Base-by-base conservation (phyloP, 768 basidiomycete species). In the Artomyces pyxidatus region DNA sequence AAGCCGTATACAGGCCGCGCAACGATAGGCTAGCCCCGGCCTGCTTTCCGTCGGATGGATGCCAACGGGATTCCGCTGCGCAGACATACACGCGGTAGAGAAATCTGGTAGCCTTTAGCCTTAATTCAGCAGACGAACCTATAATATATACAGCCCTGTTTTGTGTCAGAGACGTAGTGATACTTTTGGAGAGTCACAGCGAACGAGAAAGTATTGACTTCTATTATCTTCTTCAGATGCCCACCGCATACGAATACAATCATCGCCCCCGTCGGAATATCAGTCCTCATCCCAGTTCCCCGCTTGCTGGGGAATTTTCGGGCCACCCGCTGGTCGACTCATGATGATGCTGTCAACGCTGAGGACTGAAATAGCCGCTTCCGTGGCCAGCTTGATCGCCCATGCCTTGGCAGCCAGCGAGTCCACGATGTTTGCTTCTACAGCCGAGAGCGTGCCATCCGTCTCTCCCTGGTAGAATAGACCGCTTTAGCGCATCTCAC, bases 271-370 rank as follows among this genome's bases (percentile, higher is more conserved):
- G 11, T 32, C 3, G 8, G 16, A 40, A 16, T 3, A n/a, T 53
- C 29, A 70, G 63, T 90, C 88, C 22, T 83, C 84, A 56, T 91
- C 89, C 88, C 88, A 91, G 63, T 88, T 88, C 6, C 87, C 81
- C 32, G 84, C 74, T 63, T 91, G 89, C 61, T 92, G 88, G 46
- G 88, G 88, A 42, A 91, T 72, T 63, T 89, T 91, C 42, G 88
- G 88, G 42, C 88, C 88, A 26, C 88, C 88, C 0, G 88, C 87
- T n/a, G 87, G 86, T 62, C 90, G 91, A 70, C 87, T 89, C 81
- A 94, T 92, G 71, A 97, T 96, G 64, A 98, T 97, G 61, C 88
- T 91, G 68, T 99, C 96, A 6, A 99, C 96, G 53, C 85, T 87
- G 47, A 99, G 78, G 26, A 96, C 88, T 0, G 89, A 84, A 35